Base-by-base conservation (phyloP, 2,329 filamentous ascomycete genomes). In the Sarocladium kiliense region DNA sequence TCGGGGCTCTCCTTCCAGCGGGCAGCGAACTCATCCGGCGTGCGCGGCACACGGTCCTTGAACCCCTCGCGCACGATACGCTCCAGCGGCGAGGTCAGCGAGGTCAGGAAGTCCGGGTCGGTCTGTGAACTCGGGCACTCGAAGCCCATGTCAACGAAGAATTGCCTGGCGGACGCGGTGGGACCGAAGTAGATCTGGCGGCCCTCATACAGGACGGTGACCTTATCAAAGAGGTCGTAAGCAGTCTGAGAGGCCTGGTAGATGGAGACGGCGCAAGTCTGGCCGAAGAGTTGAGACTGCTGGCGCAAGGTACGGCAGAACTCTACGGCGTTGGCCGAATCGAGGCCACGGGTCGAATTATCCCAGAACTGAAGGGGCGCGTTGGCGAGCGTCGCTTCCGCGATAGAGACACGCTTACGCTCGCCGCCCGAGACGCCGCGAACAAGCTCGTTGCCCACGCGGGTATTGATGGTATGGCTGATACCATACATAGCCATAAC, bases 401-500 rank as follows among this genome's bases (percentile, higher is more conserved):
- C 77, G 59, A 85, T 85, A 60, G 80, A 84, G 23, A 85, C 84
- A 65, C 85, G 80, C 73, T 85, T 85, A 53, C 85, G 77, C 75
- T 91, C 87, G 65, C 87, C 88, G 65, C 87, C 87, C 25, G 82
- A 87, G 10, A 90, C 86, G 68, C 87, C 87, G 56, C 87, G 84
- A 27, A 90, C 74, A 65, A 83, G 89, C 68, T 90, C 87, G 70
- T 90, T 89, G 50, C 87, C 87, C 23, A 91, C 86, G n/a, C 79
- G 77, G 2, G 87, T 90, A 71, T 90, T 85, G 65, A 86, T 67
- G 1, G 87, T 90, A 70, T 90, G 87, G n/a, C 79, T 79, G 60
- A 90, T 88, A 59, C 87, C 87, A 59, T 87, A 89, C 71, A 87
- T 83, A 62, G 86, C 86, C 86, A 89, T 88, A 58, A 86, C 80